These are phyloP conservation scores for Zizania palustris DNA, from an alignment of 202 grass and related monocot species.

Conservation along the genomic window DNA sequence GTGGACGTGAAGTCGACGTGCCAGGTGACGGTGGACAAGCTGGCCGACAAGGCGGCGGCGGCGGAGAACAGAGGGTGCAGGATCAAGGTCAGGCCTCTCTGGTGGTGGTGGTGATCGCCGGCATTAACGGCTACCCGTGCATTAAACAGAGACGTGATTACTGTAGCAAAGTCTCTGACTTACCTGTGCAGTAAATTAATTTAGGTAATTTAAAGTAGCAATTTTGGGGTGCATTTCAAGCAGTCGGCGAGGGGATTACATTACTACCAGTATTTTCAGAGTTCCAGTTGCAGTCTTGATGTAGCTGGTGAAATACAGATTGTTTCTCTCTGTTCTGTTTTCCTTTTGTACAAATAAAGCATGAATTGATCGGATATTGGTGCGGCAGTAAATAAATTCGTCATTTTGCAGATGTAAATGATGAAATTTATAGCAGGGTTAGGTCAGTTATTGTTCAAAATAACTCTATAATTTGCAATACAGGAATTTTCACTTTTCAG, in stretches of 20 bases:
- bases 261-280: not conserved
- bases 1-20: slow-evolving; percentile 58
- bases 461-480: no score
- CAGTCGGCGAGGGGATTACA: not conserved
- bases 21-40: slow-evolving; percentile 54
- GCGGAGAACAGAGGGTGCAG: slow-evolving; percentile 48
- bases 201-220: not conserved
- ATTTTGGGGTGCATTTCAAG: not conserved
- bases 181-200: not conserved
- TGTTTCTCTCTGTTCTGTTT: not conserved
- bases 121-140: slow-evolving; percentile 27
- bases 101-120: slow-evolving; percentile 58
- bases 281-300: not conserved
- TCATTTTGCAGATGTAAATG: not conserved
- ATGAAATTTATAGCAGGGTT: not conserved
- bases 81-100: slow-evolving; percentile 49
- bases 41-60: slow-evolving; percentile 27
- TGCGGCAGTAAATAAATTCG: not conserved
- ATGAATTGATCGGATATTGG: not conserved
- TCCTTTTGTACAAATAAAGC: not conserved
- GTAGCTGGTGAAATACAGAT: not conserved
- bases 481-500: no score
- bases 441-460: not conserved
- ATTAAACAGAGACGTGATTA: not conserved
- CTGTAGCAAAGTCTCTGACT: no score